Evolutionary conservation across 2,329 filamentous ascomycete species (phyloP).

Genomic region (Cercospora sp.): DNA sequence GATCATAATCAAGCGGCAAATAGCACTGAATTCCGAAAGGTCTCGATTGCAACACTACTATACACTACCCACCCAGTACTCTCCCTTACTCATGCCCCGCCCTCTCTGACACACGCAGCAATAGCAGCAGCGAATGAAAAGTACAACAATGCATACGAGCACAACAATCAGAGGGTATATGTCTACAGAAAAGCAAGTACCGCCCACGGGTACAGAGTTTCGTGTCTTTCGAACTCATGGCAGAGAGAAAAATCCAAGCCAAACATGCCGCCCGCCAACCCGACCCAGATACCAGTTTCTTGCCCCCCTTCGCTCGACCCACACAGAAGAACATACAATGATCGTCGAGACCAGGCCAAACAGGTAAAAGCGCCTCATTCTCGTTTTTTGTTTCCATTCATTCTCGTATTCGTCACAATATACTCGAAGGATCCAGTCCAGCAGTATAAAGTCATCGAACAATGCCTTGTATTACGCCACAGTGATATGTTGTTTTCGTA

Average conservation of each 20-base stretch:
- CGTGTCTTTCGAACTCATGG: conserved; percentile 9
- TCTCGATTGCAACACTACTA: neutral
- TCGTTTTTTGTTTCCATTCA: neutral
- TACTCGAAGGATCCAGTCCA: neutral
- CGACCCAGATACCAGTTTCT: neutral
- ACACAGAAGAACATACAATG: neutral
- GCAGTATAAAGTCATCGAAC: neutral
- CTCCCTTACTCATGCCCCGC: neutral
- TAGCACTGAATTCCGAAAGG: neutral
- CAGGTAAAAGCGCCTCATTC: neutral
- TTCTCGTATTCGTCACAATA: neutral
- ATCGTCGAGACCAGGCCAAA: conserved; percentile 4
- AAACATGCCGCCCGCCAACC: neutral
- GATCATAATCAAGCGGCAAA: neutral
- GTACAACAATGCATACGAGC: conserved; percentile 3
- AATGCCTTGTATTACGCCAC: neutral
- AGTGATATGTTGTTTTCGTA: neutral
- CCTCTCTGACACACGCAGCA: neutral
- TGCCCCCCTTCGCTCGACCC: neutral
- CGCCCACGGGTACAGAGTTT: neutral
- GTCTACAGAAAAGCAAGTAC: conserved; percentile 8
- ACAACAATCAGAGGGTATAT: conserved; percentile 10
- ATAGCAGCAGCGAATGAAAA: neutral
- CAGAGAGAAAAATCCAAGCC: neutral
- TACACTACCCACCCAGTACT: neutral